Base-by-base conservation (phyloP, 805 yeast species). In the Komagataella pastoris region DNA sequence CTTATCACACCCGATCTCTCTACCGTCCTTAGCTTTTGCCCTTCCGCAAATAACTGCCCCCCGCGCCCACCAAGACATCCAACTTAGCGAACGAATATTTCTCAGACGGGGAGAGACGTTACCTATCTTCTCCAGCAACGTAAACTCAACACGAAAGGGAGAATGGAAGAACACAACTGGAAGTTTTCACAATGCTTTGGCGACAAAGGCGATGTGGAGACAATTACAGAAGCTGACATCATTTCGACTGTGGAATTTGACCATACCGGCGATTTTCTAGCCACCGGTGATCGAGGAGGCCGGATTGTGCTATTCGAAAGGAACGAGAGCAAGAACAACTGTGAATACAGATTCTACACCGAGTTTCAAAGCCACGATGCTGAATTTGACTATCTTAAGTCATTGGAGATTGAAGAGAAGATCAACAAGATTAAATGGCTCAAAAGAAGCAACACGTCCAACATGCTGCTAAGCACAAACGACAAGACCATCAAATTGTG, bases 301-400 rank as follows among this genome's bases (percentile, higher is more conserved):
- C 79, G 99, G 57, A 97, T 93, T 46, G 99, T 93, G 14, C 69
- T 93, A 51, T 93, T 93, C 67, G 98, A 93, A 67, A 79, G 98
- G 60, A 89, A 88, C 65, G 83, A 78, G 57, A 68, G 71, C 57
- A 81, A 81, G 61, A 80, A 81, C 67, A 84, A 77, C 61, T 90
- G 97, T 67, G 99, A 95, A 67, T 95, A 93, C 71, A 81, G 88
- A 62, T 93, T 93, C 69, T 84, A 87, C 63, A 93, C 98, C 18
- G 99, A 93, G 67, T 93, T 93, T 69, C 99, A 93, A 73, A 80
- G 89, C 64, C 99, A 93, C 69, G 99, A 93, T 68, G 97, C 98
- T 7, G 99, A 93, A 68, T 93, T 93, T 63, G 99, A 93, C 69
- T 93, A 93, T 70, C 75, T 93, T 57, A 93, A 95, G 70, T 85